Evolutionary conservation across 176 grass and related monocot genomes (phyloP).

Genomic region (Oryza coarctata): DNA sequence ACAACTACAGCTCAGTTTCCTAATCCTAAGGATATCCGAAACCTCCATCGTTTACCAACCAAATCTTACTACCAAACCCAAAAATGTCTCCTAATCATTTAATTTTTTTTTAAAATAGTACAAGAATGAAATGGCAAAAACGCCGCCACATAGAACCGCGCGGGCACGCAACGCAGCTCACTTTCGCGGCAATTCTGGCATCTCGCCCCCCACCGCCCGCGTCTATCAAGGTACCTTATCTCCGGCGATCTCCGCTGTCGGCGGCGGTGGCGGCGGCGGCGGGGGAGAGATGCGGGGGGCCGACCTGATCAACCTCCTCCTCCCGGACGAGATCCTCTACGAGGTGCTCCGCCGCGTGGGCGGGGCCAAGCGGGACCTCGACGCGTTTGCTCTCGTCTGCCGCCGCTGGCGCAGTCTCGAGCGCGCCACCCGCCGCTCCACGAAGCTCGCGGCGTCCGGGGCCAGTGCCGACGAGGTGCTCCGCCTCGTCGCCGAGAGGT

Average conservation of each 20-base stretch:
- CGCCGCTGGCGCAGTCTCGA: constrained; percentile 66
- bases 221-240: background rate
- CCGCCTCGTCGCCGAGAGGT: constrained; percentile 40
- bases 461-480: constrained; percentile 53
- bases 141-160: background rate
- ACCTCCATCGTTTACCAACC: too few relatives aligned
- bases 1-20: too few relatives aligned
- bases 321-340: constrained; percentile 66
- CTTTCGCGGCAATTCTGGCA: background rate
- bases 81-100: too few relatives aligned
- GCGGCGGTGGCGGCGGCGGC: background rate
- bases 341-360: constrained; percentile 58
- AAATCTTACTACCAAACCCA: too few relatives aligned
- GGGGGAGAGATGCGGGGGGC: constrained; percentile 49
- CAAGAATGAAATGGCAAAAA: background rate
- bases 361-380: constrained; percentile 56
- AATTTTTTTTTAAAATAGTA: too few relatives aligned
- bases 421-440: constrained; percentile 46
- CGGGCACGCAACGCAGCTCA: background rate
- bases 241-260: background rate
- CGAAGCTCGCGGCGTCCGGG: constrained; percentile 58
- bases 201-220: background rate
- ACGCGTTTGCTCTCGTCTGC: constrained; percentile 71
- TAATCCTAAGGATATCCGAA: too few relatives aligned
- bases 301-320: constrained; percentile 61